A percentile compares a stretch with the other conserved stretches of the same genome.
These are phyloP conservation scores for Pichia sp. DNA, from an alignment of 1,139 yeast species.

Conservation along the genomic window DNA sequence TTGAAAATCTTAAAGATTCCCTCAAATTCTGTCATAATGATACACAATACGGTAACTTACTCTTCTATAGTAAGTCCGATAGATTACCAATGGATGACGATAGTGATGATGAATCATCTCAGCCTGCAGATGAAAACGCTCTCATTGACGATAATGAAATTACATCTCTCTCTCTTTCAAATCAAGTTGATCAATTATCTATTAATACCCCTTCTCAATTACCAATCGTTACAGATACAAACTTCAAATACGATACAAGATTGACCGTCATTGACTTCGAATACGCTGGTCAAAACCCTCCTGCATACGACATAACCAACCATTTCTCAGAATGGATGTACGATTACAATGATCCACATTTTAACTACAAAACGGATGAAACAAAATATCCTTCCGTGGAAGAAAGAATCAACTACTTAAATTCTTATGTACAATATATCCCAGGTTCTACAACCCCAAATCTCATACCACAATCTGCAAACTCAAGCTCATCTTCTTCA, in stretches of 20 bases:
- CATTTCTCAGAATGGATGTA: conserved; percentile 97
- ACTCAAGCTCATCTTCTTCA: not conserved
- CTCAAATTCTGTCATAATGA: conserved; percentile 91
- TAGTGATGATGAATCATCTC: conserved; percentile 25
- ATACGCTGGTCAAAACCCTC: conserved; percentile 90
- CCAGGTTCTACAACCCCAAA: conserved; percentile 32
- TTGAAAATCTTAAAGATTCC: conserved; percentile 41
- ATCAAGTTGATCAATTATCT: conserved; percentile 5
- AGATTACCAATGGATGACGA: conserved; percentile 29
- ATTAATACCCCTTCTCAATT: conserved; percentile 14
- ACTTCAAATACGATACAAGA: conserved; percentile 51
- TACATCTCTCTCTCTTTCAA: conserved; percentile 19
- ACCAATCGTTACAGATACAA: conserved; percentile 30
- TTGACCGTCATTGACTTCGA: conserved; percentile 95
- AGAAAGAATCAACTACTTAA: conserved; percentile 69
- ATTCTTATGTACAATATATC: conserved; percentile 62
- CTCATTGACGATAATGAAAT: conserved; percentile 19
- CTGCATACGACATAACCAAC: conserved; percentile 88
- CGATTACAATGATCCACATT: conserved; percentile 71
- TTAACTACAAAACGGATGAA: conserved; percentile 57
- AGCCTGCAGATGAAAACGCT: too few relatives aligned
- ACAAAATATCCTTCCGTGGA: conserved; percentile 62
- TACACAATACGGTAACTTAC: conserved; percentile 91
- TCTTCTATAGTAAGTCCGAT: conserved; percentile 40
- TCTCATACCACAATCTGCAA: conserved; percentile 13